Evolutionary conservation across 176 grass and related monocot species (phyloP), one percentile per base, ranked within the genome.

Genomic region (Otatea glauca): DNA sequence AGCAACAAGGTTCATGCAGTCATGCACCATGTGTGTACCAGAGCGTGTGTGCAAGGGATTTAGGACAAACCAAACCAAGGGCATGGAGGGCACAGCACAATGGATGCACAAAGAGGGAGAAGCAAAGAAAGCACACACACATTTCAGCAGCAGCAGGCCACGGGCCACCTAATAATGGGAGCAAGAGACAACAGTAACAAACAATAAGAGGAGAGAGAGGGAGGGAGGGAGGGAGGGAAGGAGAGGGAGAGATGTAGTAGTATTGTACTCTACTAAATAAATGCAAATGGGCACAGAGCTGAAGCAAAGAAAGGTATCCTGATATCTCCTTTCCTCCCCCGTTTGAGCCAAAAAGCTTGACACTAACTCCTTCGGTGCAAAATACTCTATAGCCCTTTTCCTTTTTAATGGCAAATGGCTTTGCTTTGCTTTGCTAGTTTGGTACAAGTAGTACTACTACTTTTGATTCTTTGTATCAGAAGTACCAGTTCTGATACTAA

Each of bases 101-200:
- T 5, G 39, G 8, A 18, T 16, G 14, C 6, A 29, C 14, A 15
- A 2, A 25, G 32, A 25, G n/a, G 34, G 49, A 43, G 27, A 60
- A 81, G 67, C 53, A 51, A 9, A 9, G 53, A 24, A 70, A 87
- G 81, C 32, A 79, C 66, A 65, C 70, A 75, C 69, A 39, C 88
- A 76, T 50, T 58, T 81, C 79, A 79, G 83, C 64, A 14, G 53
- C 11, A 60, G 82, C 32, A 74, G 84, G 69, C 78, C 80, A 73
- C 32, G 68, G 84, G 69, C 78, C 80, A 73, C 64, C 74, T 74
- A 90, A 83, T 90, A 69, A 87, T 79, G 79, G 72, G 59, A 62
- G 11, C 44, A 42, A 81, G 78, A 59, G 62, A 74, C 77, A 66
- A 24, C 77, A 81, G 38, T 47, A 72, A 9, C 48, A 16, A 14